phyloP scores from a whole-genome alignment of 2,329 filamentous ascomycete species.

The Diaporthe longicolla region DNA sequence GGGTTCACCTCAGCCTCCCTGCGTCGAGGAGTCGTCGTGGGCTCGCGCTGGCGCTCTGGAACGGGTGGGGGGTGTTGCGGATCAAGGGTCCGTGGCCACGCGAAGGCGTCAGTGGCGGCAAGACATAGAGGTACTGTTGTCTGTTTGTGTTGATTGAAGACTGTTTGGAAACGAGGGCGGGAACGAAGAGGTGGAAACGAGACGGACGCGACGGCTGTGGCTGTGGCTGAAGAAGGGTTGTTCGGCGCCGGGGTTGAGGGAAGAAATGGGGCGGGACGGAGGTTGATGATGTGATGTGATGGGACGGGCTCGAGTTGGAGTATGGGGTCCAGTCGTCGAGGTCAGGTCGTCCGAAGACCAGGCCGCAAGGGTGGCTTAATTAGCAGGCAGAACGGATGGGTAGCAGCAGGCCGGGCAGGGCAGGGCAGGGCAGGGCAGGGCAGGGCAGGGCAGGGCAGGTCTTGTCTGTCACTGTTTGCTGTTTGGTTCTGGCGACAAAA shows the following conservation, averaged over 20 bases:
- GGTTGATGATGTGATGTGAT: conserved; percentile 18
- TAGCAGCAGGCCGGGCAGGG: neutral
- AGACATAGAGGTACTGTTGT: conserved; percentile 40
- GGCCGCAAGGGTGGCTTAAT: conserved; percentile 16
- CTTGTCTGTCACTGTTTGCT: neutral
- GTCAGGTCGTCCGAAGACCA: conserved; percentile 7
- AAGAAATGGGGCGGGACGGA: conserved; percentile 21
- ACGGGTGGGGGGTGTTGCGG: conserved; percentile 19
- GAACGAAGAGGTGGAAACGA: conserved; percentile 2
- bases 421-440: neutral
- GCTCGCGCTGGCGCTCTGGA: conserved; percentile 28
- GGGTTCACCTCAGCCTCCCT: conserved; percentile 12
- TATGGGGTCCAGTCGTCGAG: conserved; percentile 15
- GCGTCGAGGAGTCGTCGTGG: conserved; percentile 59
- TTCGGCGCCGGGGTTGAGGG: conserved; percentile 13
- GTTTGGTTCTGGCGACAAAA: conserved; percentile 2
- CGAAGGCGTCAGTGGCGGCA: conserved; percentile 40
- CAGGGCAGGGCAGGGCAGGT: neutral
- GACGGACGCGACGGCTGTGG: conserved; percentile 24
- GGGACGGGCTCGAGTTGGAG: conserved; percentile 8
- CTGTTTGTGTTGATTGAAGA: conserved; percentile 26
- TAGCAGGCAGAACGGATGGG: conserved; percentile 27
- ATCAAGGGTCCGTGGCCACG: conserved; percentile 37
- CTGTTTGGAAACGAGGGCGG: conserved; percentile 14
- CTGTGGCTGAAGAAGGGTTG: conserved; percentile 24